Percentiles rank a stretch among this genome's conserved stretches.
These are phyloP conservation scores for Xerocomus cyaneibrunnescens DNA, from an alignment of 1,284 basidiomycete genomes.

Conservation along the genomic window DNA sequence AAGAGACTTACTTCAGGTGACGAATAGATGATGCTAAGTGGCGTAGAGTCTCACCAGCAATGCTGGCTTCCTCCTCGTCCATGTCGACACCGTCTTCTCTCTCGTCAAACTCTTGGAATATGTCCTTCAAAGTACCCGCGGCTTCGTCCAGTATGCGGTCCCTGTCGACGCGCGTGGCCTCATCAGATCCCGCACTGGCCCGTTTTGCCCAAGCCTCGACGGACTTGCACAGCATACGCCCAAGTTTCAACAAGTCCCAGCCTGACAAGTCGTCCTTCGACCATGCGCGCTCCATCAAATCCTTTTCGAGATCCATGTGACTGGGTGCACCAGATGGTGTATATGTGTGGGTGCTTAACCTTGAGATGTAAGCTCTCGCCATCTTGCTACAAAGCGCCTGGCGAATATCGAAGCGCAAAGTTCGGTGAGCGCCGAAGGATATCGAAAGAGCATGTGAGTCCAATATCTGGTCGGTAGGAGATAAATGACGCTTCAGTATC, in stretches of 20 bases:
- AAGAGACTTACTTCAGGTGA: conserved; percentile 48
- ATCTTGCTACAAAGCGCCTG: conserved; percentile 58
- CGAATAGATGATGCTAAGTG: conserved; percentile 57
- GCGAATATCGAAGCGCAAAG: conserved; percentile 63
- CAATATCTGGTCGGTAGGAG: conserved; percentile 24
- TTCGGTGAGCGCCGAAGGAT: conserved; percentile 64
- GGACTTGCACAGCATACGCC: conserved; percentile 50
- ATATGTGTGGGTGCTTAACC: conserved; percentile 52
- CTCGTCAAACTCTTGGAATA: conserved; percentile 68
- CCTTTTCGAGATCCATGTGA: conserved; percentile 55
- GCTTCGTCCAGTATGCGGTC: conserved; percentile 68
- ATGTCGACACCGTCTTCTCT: conserved; percentile 58
- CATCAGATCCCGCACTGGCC: conserved; percentile 26
- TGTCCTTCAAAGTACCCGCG: conserved; percentile 64
- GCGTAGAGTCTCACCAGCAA: conserved; percentile 58
- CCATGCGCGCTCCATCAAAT: conserved; percentile 70
- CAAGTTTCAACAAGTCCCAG: conserved; percentile 65
- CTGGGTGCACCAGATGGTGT: conserved; percentile 58
- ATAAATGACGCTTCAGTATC: conserved; percentile 54
- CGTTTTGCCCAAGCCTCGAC: conserved; percentile 57
- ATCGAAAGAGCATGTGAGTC: conserved; percentile 27
- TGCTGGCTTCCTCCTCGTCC: conserved; percentile 64
- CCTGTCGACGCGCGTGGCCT: conserved; percentile 29
- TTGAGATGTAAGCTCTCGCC: conserved; percentile 60
- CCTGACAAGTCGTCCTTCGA: conserved; percentile 57